phyloP scores from a whole-genome alignment of 2,329 filamentous ascomycete genomes.

The Trichoderma hamatum region DNA sequence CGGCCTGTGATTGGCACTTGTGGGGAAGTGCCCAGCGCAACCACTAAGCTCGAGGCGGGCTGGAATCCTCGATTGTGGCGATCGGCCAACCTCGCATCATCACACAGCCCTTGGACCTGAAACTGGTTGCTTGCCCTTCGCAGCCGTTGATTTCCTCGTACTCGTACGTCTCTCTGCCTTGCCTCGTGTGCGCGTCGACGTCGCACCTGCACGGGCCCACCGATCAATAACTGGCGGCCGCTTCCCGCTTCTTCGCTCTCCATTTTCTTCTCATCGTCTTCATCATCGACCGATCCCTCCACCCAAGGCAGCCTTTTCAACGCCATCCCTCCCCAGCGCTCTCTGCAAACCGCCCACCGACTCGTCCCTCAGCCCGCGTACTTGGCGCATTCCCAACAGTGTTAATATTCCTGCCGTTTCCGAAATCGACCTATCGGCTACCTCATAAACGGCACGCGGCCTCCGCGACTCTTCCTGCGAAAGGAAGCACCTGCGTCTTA shows the following conservation, averaged over 20 bases:
- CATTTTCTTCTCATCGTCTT: not conserved
- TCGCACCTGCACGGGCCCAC: slow-evolving; percentile 1
- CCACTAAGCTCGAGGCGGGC: not conserved
- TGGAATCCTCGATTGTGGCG: not conserved
- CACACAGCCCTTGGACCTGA: slow-evolving; percentile 13
- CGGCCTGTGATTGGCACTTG: not conserved
- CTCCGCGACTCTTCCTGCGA: slow-evolving; percentile 1
- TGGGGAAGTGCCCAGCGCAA: not conserved
- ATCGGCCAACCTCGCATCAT: slow-evolving; percentile 25
- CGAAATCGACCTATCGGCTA: not conserved
- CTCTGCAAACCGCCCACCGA: not conserved
- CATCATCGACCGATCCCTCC: not conserved
- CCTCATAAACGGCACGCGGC: not conserved
- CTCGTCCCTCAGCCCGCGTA: not conserved
- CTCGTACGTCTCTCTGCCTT: not conserved
- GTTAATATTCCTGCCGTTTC: not conserved
- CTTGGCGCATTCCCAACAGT: not conserved
- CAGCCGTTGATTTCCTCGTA: not conserved
- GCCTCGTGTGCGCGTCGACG: not conserved
- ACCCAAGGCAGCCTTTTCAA: slow-evolving; percentile 3
- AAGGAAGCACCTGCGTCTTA: not conserved
- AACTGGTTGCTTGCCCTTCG: slow-evolving; percentile 4
- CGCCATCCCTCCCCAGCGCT: not conserved
- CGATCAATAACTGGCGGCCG: slow-evolving; percentile 6
- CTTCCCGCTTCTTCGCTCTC: slow-evolving; percentile 2